A percentile compares a stretch with the other conserved stretches of the same genome.
Evolutionary conservation across 305 asterid genomes (phyloP).

Genomic region (Fraxinus xanthoxyloides): DNA sequence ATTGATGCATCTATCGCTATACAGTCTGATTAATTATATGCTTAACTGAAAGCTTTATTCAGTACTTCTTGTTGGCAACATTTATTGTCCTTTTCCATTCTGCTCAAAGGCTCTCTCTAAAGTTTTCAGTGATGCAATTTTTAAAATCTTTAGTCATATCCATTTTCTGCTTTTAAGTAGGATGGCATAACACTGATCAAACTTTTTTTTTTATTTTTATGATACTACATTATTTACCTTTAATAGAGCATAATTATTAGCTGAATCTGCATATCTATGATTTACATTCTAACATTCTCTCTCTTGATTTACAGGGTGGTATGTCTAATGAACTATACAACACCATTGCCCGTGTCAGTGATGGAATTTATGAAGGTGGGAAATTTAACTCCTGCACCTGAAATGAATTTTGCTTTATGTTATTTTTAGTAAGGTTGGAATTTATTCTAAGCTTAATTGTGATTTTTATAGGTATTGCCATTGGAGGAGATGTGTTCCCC

Average conservation of each 20-base stretch:
- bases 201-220: slow-evolving; percentile 13
- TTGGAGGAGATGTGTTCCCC: slow-evolving; percentile 98
- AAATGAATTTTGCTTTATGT: slow-evolving; percentile 11
- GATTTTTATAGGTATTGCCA: slow-evolving; percentile 73
- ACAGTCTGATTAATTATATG: background rate
- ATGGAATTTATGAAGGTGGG: slow-evolving; percentile 94
- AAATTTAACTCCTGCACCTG: slow-evolving; percentile 11
- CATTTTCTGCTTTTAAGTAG: slow-evolving; percentile 11
- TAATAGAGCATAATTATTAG: background rate
- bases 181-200: slow-evolving; percentile 22
- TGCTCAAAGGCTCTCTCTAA: background rate
- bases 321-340: slow-evolving; percentile 95
- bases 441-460: slow-evolving; percentile 9
- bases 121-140: background rate
- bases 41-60: background rate
- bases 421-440: slow-evolving; percentile 6
- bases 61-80: background rate
- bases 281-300: slow-evolving; percentile 23
- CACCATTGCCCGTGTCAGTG: slow-evolving; percentile 91
- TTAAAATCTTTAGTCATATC: background rate
- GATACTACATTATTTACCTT: slow-evolving; percentile 6
- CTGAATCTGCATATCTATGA: background rate
- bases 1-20: slow-evolving; percentile 12
- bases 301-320: slow-evolving; percentile 68
- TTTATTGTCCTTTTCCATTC: background rate